These are phyloP conservation scores for Teunomyces aglyptinius DNA, from an alignment of 805 yeast species.

Conservation along the genomic window DNA sequence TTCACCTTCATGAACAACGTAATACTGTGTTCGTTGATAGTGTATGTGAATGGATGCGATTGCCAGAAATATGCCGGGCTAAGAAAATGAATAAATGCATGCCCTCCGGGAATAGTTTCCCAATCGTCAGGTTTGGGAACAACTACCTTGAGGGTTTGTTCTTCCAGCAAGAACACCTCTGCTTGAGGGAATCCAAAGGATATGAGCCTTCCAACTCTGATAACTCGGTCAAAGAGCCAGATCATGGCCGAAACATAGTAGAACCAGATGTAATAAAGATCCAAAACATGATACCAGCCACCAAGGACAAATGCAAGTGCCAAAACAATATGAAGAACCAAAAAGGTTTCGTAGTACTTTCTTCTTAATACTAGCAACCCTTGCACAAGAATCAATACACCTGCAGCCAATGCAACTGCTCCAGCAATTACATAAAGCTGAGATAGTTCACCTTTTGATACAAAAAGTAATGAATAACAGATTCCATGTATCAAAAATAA, in stretches of 20 bases:
- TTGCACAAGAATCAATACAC: slow-evolving; percentile 18
- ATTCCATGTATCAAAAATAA: slow-evolving; percentile 43
- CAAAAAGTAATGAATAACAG: slow-evolving; percentile 4
- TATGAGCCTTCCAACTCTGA: slow-evolving; percentile 18
- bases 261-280: slow-evolving; percentile 12
- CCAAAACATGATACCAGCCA: slow-evolving; percentile 14
- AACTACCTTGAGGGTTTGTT: slow-evolving; percentile 22
- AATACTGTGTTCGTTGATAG: slow-evolving; percentile 17
- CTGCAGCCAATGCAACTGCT: slow-evolving; percentile 15
- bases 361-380: slow-evolving; percentile 19
- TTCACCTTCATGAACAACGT: slow-evolving; percentile 24
- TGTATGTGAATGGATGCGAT: slow-evolving; percentile 30
- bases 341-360: slow-evolving; percentile 21
- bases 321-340: slow-evolving; percentile 20
- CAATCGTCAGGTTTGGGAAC: slow-evolving; percentile 23
- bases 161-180: slow-evolving; percentile 20
- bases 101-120: slow-evolving; percentile 24
- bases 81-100: slow-evolving; percentile 26
- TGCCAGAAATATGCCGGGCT: slow-evolving; percentile 29
- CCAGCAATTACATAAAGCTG: slow-evolving; percentile 22
- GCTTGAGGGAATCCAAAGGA: slow-evolving; percentile 24
- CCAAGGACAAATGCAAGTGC: slow-evolving; percentile 21
- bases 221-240: slow-evolving; percentile 24
- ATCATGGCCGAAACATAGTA: slow-evolving; percentile 18
- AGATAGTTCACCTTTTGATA: slow-evolving; percentile 1